Evolutionary conservation across 768 basidiomycete genomes (phyloP), one percentile per base, ranked within the genome.

Genomic region (Lactarius sp.): DNA sequence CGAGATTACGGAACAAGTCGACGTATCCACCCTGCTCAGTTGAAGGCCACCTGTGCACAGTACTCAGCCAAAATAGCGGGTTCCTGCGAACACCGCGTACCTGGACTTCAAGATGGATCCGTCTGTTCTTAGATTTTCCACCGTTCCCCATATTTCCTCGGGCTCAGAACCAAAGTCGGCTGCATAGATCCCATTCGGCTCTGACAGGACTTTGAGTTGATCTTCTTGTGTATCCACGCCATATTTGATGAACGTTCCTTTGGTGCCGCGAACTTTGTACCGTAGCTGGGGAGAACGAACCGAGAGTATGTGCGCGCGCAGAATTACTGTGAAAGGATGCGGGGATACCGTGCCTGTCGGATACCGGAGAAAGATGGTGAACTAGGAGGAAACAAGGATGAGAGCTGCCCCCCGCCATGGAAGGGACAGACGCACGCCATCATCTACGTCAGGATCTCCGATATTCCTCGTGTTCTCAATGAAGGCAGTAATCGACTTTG

Each of bases 141-240:
- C 67, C 8, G 76, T 79, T 12, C 86, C 89, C 78, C 83, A 85
- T 61, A 86, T 76, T 44, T 77, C 76, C 70, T 85, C 80, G 2
- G 86, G 83, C 72, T 90, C 88, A 61, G 74, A 74, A 12, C 88
- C 90, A 67, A 82, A 87, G 33, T 72, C 71, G 4, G 74, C 64
- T 51, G 77, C 76, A 65, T 81, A 71, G 46, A 83, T 59, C 51
- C 71, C 83, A 12, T 73, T 77, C 31, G 83, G 82, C 5, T 76
- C 73, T 9, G 80, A 70, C 55, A 85, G 82, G 12, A 72, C 78
- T 70, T 85, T 85, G 55, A 92, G 80, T 66, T 90, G 86, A 56
- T 85, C 84, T 74, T 94, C 92, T 71, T 94, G 92, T 3, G 84
- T 75, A 72, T 93, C 92, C 22, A 90, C 72, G 6, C 91, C 91